Percentiles rank a stretch among this genome's conserved stretches.
Evolutionary conservation across 192 early-diverging fungal genomes (phyloP).

Genomic region (Ambispora gerdemannii): DNA sequence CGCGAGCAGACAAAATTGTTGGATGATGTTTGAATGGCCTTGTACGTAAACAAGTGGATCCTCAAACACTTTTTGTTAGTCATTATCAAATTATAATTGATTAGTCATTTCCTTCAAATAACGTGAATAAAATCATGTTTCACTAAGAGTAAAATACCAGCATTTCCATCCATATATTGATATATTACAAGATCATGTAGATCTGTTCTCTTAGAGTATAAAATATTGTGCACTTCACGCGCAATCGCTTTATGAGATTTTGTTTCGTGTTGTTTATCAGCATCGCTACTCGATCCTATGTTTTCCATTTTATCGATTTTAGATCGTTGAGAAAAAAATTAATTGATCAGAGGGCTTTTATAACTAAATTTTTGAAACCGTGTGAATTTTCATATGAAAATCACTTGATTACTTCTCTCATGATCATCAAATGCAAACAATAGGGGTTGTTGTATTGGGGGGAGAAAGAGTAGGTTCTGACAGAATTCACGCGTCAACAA

Average conservation of each 20-base stretch:
- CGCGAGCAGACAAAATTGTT: constrained; percentile 5
- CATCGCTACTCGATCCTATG: too few relatives aligned
- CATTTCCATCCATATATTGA: constrained; percentile 10
- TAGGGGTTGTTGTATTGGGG: too few relatives aligned
- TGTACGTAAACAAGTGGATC: constrained; percentile 15
- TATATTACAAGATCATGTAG: background rate
- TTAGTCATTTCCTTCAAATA: background rate
- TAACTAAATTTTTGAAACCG: too few relatives aligned
- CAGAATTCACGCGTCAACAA: too few relatives aligned
- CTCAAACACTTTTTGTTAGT: constrained; percentile 4
- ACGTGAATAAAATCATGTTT: background rate
- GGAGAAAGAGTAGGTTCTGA: too few relatives aligned
- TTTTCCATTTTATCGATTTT: too few relatives aligned
- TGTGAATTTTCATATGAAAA: too few relatives aligned
- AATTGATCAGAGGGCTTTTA: too few relatives aligned
- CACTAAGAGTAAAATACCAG: constrained; percentile 27
- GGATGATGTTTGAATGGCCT: constrained; percentile 6
- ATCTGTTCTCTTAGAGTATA: constrained; percentile 17
- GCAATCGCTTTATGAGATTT: constrained; percentile 15
- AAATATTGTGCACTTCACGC: background rate
- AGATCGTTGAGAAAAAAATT: too few relatives aligned
- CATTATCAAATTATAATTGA: background rate
- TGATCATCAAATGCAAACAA: too few relatives aligned
- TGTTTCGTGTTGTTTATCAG: too few relatives aligned
- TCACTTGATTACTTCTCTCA: too few relatives aligned